Conservation (phyloP, 139 green algal genomes). For the Coccomyxa sp. region DNA sequence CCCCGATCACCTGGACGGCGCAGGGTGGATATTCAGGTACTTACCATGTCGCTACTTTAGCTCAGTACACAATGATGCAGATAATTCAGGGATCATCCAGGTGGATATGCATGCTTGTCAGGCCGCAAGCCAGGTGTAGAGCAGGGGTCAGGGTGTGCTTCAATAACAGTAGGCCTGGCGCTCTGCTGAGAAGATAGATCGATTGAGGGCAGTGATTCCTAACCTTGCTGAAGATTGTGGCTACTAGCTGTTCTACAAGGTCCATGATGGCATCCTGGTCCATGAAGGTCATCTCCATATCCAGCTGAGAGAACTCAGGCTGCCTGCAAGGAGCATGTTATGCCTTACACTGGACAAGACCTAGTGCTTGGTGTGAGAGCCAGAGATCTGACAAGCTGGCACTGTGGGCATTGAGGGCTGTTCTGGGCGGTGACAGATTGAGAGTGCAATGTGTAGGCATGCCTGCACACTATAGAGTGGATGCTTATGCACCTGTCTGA, state of each 20-base stretch:
- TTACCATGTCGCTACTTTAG: too few species aligned
- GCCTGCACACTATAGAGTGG: not conserved
- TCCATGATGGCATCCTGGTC: conserved; percentile 78
- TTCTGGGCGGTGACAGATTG: not conserved
- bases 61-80: too few species aligned
- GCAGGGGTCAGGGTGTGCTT: too few species aligned
- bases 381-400: not conserved
- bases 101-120: too few species aligned
- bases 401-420: not conserved
- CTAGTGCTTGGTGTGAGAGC: conserved; percentile 71
- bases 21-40: too few species aligned
- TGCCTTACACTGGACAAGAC: too few species aligned
- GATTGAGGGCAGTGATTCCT: too few species aligned
- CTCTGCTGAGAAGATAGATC: too few species aligned
- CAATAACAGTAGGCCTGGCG: too few species aligned
- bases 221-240: conserved; percentile 58
- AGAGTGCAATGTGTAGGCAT: not conserved
- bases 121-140: too few species aligned
- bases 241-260: conserved; percentile 82
- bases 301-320: conserved; percentile 98
- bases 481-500: conserved; percentile 4
- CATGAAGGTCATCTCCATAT: conserved; percentile 95
- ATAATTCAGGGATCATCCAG: too few species aligned
- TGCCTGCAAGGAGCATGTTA: too few species aligned
- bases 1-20: conserved; percentile 46